Evolutionary conservation across 2,329 filamentous ascomycete species (phyloP), one percentile per base, ranked within the genome.

Genomic region (Celoporthe dispersa): DNA sequence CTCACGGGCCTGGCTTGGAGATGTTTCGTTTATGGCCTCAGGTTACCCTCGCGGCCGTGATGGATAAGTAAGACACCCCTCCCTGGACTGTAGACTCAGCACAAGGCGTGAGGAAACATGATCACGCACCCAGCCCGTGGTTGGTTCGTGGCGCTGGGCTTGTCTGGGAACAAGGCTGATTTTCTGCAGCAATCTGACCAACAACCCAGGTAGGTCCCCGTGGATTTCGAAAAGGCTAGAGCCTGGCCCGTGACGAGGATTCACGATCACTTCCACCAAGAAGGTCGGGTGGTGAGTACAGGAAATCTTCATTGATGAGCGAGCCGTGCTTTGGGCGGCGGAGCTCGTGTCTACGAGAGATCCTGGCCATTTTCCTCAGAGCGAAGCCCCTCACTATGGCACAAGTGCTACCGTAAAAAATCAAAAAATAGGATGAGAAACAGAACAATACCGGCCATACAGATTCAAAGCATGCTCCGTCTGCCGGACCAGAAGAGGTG

Each of bases 1-100:
- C 35, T 25, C 16, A 14, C 12, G 35, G 19, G 35, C 60, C 35
- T 39, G 35, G 35, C 14, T 41, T 35, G 3, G 16, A 22, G 12
- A 14, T 25, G 62, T 64, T 64, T 64, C 62, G 62, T 64, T 64
- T 35, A 31, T 64, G 41, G 39, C 62, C 62, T 64, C 39, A 64
- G 39, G 28, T 22, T 41, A 33, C 39, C 14, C 28, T 31, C 25
- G 28, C 22, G 62, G 41, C 39, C 62, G 41, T 28, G 14, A 5
- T 64, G 41, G 25, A 64, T 33, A 33, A 48, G 25, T 33, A 64
- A 31, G 62, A 64, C 37, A 33, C 25, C 25, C 16, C 33, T 22
- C 37, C 5, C 37, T 31, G 22, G 33, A 22, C 14, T 37, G 57
- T 60, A 11, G 16, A 3, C 31, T 60, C 57, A 60, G 31, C 31